Evolutionary conservation across 2,329 filamentous ascomycete species (phyloP).

Genomic region (Talaromyces albobiverticillius): DNA sequence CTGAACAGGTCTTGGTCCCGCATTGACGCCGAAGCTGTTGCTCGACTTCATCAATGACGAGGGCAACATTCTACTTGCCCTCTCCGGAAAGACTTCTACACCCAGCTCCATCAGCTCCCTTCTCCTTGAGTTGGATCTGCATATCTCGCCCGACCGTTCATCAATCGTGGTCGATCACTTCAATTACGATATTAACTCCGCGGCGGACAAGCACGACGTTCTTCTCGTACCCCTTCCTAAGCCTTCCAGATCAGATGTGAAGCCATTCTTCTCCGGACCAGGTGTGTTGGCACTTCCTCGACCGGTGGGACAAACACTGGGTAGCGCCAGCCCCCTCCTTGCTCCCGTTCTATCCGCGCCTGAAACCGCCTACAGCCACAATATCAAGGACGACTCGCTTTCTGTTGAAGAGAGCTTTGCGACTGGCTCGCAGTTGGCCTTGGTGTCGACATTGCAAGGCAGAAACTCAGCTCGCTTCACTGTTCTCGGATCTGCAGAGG

Average conservation of each 20-base stretch:
- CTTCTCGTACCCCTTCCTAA: conserved; percentile 71
- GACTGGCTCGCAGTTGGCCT: conserved; percentile 74
- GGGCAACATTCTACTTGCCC: conserved; percentile 85
- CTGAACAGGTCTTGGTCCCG: conserved; percentile 72
- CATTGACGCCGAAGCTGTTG: conserved; percentile 78
- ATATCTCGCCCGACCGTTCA: conserved; percentile 80
- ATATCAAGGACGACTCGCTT: conserved; percentile 78
- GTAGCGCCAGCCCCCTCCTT: conserved; percentile 70
- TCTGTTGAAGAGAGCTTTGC: conserved; percentile 79
- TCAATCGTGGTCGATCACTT: conserved; percentile 92
- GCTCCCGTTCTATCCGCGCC: conserved; percentile 80
- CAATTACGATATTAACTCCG: conserved; percentile 76
- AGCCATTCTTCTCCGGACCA: conserved; percentile 72
- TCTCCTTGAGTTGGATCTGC: conserved; percentile 83
- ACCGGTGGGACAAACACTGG: conserved; percentile 76
- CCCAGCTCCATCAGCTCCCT: conserved; percentile 73
- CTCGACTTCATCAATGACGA: conserved; percentile 88
- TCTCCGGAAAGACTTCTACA: conserved; percentile 69
- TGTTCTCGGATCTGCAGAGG: conserved; percentile 79
- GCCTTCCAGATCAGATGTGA: conserved; percentile 64
- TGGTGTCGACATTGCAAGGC: conserved; percentile 85
- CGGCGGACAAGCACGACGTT: conserved; percentile 82
- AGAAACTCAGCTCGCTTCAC: conserved; percentile 90
- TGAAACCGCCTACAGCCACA: conserved; percentile 86
- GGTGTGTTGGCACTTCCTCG: conserved; percentile 76